phyloP scores from a whole-genome alignment of 2,329 filamentous ascomycete species.

The Verticillium dahliae region DNA sequence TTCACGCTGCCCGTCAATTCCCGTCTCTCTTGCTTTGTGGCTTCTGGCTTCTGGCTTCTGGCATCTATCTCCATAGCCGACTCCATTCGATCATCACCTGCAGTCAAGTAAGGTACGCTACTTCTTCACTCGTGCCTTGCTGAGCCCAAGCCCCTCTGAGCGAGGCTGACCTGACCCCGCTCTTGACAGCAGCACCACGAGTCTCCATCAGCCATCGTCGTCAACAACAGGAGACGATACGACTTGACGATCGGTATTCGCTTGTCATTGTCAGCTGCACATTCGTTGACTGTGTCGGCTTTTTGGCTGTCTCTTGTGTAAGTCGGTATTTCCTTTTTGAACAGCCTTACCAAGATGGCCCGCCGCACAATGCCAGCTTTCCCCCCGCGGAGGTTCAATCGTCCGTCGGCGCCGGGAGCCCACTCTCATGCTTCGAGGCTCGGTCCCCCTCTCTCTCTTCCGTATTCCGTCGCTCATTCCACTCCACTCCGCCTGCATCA shows the following conservation, averaged over 20 bases:
- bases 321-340: background rate
- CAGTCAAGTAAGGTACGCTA: background rate
- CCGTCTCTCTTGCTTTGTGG: background rate
- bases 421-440: background rate
- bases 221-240: background rate
- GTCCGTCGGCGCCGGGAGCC: background rate
- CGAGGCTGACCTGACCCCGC: background rate
- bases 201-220: background rate
- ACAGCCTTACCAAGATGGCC: background rate
- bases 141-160: background rate
- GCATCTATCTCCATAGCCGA: background rate
- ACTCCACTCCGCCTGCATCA: background rate
- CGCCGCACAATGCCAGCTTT: background rate
- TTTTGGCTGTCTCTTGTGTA: background rate
- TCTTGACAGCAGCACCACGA: background rate
- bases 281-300: background rate
- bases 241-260: background rate
- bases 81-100: background rate
- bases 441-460: background rate
- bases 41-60: too few species aligned
- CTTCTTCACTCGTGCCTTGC: background rate
- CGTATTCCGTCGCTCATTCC: background rate
- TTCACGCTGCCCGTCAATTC: background rate
- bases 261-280: background rate
- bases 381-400: background rate